A percentile compares a stretch with the other conserved stretches of the same genome.
Conservation (phyloP, 768 basidiomycete genomes). For the Lactifluus piperatus region DNA sequence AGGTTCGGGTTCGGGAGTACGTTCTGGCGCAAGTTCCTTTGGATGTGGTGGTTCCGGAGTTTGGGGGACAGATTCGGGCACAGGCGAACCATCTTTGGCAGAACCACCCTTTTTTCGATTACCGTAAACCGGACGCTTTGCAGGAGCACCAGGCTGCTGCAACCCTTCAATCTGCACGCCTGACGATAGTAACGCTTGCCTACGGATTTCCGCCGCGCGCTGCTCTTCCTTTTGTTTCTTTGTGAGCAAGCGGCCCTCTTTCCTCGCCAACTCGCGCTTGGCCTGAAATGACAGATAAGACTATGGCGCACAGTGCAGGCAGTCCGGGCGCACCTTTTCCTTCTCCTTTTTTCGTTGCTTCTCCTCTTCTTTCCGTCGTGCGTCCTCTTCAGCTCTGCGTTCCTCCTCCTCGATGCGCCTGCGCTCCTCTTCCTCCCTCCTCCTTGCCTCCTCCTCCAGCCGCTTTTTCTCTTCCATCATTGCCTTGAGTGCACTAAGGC, state of each 20-base stretch:
- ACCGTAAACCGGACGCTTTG: slow-evolving; percentile 77
- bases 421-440: slow-evolving; percentile 67
- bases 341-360: slow-evolving; percentile 80
- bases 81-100: slow-evolving; percentile 46
- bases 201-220: slow-evolving; percentile 83
- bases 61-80: slow-evolving; percentile 42
- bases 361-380: slow-evolving; percentile 67
- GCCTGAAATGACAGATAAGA: slow-evolving; percentile 38
- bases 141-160: slow-evolving; percentile 44
- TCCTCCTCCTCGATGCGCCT: slow-evolving; percentile 87
- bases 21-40: slow-evolving; percentile 20
- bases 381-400: slow-evolving; percentile 67
- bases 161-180: slow-evolving; percentile 89
- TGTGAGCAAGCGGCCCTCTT: slow-evolving; percentile 91
- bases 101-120: slow-evolving; percentile 71
- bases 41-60: slow-evolving; percentile 18
- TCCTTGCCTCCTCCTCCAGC: slow-evolving; percentile 74
- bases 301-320: slow-evolving; percentile 8
- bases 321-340: slow-evolving; percentile 51
- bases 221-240: slow-evolving; percentile 95
- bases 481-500: slow-evolving; percentile 76
- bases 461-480: slow-evolving; percentile 90
- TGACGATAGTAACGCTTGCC: slow-evolving; percentile 81
- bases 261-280: slow-evolving; percentile 83
- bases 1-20: slow-evolving; percentile 20